phyloP scores from a whole-genome alignment of 306 rosid species.

The Hippophae tibetana region DNA sequence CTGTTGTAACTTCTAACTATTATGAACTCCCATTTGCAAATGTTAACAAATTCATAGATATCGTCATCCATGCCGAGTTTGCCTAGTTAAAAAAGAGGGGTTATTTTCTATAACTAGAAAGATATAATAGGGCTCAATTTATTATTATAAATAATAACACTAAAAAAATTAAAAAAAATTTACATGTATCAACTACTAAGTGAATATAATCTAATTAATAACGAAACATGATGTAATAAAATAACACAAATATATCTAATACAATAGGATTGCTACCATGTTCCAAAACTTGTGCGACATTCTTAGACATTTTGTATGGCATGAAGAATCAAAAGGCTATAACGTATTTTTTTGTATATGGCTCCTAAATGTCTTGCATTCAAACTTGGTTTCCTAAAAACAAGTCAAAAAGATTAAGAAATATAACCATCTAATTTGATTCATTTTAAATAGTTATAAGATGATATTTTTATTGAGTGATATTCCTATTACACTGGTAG shows the following conservation, averaged over 20 bases:
- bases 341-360: slow-evolving; percentile 25
- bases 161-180: too few relatives aligned
- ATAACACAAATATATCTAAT: too few relatives aligned
- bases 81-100: slow-evolving; percentile 4
- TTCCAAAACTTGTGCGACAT: slow-evolving; percentile 18
- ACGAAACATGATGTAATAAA: too few relatives aligned
- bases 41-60: slow-evolving; percentile 22
- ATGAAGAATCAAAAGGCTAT: slow-evolving; percentile 15
- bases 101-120: slow-evolving; percentile 8
- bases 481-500: too few relatives aligned
- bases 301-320: slow-evolving; percentile 26
- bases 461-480: too few relatives aligned
- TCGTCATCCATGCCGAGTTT: slow-evolving; percentile 19
- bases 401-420: too few relatives aligned
- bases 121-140: not conserved
- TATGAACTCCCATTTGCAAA: slow-evolving; percentile 27
- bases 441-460: too few relatives aligned
- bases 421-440: too few relatives aligned
- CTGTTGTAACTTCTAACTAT: slow-evolving; percentile 27
- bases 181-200: too few relatives aligned
- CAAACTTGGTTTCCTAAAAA: too few relatives aligned
- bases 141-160: too few relatives aligned
- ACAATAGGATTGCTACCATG: not conserved
- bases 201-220: too few relatives aligned
- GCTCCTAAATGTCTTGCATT: slow-evolving; percentile 12